Percentiles rank a stretch among this genome's conserved stretches.
Conservation (phyloP, 306 rosid species). For the Ormosia emarginata region DNA sequence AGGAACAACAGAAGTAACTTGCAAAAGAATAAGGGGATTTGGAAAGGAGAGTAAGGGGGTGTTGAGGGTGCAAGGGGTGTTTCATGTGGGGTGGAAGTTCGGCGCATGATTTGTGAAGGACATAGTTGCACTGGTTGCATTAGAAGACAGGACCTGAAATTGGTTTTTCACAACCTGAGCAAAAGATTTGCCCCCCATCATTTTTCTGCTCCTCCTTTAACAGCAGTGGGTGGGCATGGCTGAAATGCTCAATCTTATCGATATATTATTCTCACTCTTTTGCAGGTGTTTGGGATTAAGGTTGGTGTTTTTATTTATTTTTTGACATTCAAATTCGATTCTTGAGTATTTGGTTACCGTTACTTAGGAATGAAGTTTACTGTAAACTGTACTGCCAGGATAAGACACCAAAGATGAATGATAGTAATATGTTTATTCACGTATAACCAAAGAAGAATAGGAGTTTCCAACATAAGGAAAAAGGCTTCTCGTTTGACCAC, state of each 20-base stretch:
- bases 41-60: background rate
- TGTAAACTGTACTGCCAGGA: background rate
- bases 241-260: background rate
- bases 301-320: background rate
- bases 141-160: background rate
- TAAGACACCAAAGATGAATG: background rate
- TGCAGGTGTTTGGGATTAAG: background rate
- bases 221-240: background rate
- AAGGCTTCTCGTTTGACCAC: background rate
- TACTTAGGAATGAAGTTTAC: background rate
- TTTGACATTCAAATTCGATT: background rate
- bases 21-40: background rate
- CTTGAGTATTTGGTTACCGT: background rate
- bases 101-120: conserved; percentile 7
- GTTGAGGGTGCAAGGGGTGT: background rate
- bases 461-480: background rate
- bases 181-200: background rate
- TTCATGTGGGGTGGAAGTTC: background rate
- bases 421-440: background rate
- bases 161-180: background rate
- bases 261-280: background rate
- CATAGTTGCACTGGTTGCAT: background rate
- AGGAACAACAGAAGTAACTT: no score
- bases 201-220: background rate
- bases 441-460: background rate